Base-by-base conservation (phyloP, 768 basidiomycete species). In the Tulasnella sp. region DNA sequence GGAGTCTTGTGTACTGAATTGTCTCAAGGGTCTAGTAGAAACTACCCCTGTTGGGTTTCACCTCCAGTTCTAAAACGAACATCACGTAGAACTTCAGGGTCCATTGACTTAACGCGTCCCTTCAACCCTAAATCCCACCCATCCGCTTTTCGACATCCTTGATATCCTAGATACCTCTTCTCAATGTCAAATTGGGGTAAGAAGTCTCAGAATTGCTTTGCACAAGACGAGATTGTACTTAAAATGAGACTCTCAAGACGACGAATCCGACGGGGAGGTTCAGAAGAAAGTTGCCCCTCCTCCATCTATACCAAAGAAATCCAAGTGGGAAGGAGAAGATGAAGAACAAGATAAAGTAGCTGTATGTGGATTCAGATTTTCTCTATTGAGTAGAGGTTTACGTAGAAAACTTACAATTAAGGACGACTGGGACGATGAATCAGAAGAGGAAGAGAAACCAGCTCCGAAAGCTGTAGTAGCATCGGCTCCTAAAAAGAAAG, bases 361-460 rank as follows among this genome's bases (percentile, higher is more conserved):
- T 46, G 89, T 92, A 61, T 59, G 84, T 73, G 20, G 49, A 12
- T 8, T 22, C 35, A 12, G 4, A 10, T 55, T 53, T 47, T 58
- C 28, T 24, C 20, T 44, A n/a, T 44, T 8, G 24, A 16, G 19
- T 27, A 22, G 33, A 48, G 24, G 55, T 56, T 39, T 29, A 43
- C 19, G n/a, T 15, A 13, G n/a, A n/a, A 8, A 16, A 9, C 16
- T 25, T 31, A 20, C 29, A 19, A 4, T 56, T 28, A 59, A 93
- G 89, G 90, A 87, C 65, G 92, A 95, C 66, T 98, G 93, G 93
- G 92, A 98, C 59, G 85, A 72, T 29, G 83, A 83, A 1, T 80
- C 79, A 5, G 77, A 77, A 5, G 81, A 83, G 33, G 87, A 87
- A 48, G 76, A 79, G 47, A 70, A 68, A 54, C 66, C 74, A 41